phyloP scores from a whole-genome alignment of 495 filamentous ascomycete genomes.

The Aspergillus conjunctus region DNA sequence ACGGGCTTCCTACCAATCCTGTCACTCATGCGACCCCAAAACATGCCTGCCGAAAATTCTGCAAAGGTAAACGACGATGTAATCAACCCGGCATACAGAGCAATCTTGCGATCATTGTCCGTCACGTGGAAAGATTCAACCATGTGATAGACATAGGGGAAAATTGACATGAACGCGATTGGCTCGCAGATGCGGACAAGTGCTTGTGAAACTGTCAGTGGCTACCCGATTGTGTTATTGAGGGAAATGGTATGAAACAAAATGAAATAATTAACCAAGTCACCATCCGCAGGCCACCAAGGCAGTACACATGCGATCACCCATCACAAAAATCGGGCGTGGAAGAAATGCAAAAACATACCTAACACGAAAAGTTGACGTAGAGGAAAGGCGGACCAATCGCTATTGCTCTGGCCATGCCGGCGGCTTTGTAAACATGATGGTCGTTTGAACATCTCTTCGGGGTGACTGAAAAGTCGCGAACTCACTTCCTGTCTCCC shows the following conservation, averaged over 20 bases:
- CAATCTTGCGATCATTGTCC: slow-evolving; percentile 74
- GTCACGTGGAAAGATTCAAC: slow-evolving; percentile 87
- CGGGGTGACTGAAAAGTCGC: not conserved
- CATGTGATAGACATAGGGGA: slow-evolving; percentile 99
- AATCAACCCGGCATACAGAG: slow-evolving; percentile 93
- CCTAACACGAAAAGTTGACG: slow-evolving; percentile 74
- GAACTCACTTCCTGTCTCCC: not conserved
- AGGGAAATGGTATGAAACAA: not conserved
- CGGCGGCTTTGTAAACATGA: slow-evolving; percentile 42
- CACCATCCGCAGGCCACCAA: not conserved
- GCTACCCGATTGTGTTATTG: slow-evolving; percentile 23
- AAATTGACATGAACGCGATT: slow-evolving; percentile 99
- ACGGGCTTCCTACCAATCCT: slow-evolving; percentile 91
- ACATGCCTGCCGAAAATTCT: slow-evolving; percentile 84
- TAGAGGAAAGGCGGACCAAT: slow-evolving; percentile 51
- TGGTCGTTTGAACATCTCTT: slow-evolving; percentile 43
- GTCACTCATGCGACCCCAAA: slow-evolving; percentile 94
- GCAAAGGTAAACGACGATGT: slow-evolving; percentile 96
- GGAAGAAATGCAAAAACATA: slow-evolving; percentile 41
- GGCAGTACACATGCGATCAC: not conserved
- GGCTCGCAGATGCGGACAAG: slow-evolving; percentile 96
- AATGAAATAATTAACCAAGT: slow-evolving; percentile 5
- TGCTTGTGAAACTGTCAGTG: slow-evolving; percentile 59
- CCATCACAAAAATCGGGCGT: slow-evolving; percentile 8
- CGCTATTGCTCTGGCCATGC: slow-evolving; percentile 34